Evolutionary conservation across 2,329 filamentous ascomycete genomes (phyloP).

Genomic region (Thermochaetoides dissita): DNA sequence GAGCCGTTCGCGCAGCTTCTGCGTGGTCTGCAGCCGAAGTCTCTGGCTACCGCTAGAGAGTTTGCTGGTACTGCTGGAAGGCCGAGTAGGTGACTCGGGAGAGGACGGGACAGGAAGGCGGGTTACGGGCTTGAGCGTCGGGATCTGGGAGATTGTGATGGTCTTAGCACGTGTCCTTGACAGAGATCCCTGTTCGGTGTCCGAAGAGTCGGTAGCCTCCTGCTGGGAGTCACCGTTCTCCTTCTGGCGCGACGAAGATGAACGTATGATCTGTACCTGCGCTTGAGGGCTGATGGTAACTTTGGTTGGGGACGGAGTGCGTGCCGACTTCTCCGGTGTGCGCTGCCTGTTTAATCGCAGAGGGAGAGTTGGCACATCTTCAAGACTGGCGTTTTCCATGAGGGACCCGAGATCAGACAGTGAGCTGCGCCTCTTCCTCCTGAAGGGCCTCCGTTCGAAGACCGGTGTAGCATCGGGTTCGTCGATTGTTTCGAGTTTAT

Average conservation of each 20-base stretch:
- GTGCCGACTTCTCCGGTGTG: slow-evolving; percentile 43
- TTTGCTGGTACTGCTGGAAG: slow-evolving; percentile 26
- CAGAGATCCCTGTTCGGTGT: too few relatives aligned
- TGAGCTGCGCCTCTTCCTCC: slow-evolving; percentile 80
- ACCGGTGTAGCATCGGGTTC: slow-evolving; percentile 36
- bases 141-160: slow-evolving; percentile 40
- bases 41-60: slow-evolving; percentile 29
- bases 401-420: slow-evolving; percentile 64
- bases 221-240: slow-evolving; percentile 25
- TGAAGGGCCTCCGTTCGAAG: slow-evolving; percentile 28
- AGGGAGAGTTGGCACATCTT: slow-evolving; percentile 22
- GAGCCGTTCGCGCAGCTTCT: slow-evolving; percentile 71
- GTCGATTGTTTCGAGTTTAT: slow-evolving; percentile 45
- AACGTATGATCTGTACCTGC: slow-evolving; percentile 19
- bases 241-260: slow-evolving; percentile 34
- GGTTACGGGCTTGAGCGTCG: slow-evolving; percentile 31
- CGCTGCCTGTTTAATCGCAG: slow-evolving; percentile 38
- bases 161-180: slow-evolving; percentile 30
- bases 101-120: slow-evolving; percentile 18
- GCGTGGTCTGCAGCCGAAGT: slow-evolving; percentile 55
- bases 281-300: slow-evolving; percentile 37
- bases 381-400: slow-evolving; percentile 46
- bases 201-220: too few relatives aligned
- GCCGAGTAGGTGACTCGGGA: slow-evolving; percentile 18
- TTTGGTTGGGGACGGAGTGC: slow-evolving; percentile 19